Evolutionary conservation across 2,329 filamentous ascomycete species (phyloP).

Genomic region (Akanthomyces uredinophilus): DNA sequence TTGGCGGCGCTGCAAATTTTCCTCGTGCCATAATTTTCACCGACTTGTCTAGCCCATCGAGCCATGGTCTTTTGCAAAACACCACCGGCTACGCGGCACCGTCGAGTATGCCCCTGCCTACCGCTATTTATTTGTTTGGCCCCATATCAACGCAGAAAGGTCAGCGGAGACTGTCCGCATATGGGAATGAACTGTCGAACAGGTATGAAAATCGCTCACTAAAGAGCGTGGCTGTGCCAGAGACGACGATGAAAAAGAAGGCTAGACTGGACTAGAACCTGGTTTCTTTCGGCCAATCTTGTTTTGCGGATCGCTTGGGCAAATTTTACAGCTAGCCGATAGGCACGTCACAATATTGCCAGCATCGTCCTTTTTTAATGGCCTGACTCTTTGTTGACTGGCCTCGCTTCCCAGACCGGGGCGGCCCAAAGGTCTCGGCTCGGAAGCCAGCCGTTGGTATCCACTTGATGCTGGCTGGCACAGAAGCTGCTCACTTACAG

Average conservation of each 20-base stretch:
- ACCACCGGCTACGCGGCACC: background rate
- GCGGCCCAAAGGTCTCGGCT: background rate
- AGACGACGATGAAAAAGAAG: background rate
- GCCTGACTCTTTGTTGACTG: background rate
- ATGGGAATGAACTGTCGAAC: background rate
- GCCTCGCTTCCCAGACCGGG: background rate
- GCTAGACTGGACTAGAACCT: background rate
- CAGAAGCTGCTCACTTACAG: too few species aligned
- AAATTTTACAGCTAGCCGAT: background rate
- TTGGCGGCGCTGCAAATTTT: background rate
- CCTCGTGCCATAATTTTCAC: background rate
- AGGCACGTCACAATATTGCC: too few species aligned
- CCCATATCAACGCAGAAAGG: background rate
- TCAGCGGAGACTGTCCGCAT: background rate
- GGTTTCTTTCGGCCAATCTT: background rate
- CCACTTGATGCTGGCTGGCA: background rate
- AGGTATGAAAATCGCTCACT: constrained; percentile 1
- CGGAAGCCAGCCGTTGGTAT: background rate
- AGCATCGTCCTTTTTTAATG: background rate
- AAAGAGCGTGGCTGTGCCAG: background rate
- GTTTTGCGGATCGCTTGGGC: background rate
- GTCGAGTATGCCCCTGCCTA: background rate
- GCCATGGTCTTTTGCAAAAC: background rate
- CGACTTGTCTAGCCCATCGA: background rate
- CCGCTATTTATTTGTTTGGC: background rate